Evolutionary conservation across 192 early-diverging fungal genomes (phyloP).

Genomic region (Coemansia sp.): DNA sequence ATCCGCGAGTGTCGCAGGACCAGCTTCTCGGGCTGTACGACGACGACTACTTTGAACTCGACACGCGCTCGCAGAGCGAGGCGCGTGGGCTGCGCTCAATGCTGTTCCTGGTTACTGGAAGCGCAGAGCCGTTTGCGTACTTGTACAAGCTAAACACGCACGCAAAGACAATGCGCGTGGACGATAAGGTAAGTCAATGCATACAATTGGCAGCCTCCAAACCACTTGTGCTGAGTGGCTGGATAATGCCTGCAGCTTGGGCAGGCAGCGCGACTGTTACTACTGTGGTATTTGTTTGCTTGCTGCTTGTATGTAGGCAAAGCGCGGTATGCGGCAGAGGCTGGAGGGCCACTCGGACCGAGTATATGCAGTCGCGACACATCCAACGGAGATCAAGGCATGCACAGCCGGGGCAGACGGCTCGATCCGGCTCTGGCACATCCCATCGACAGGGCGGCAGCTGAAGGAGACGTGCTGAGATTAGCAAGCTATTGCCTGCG

Average conservation of each 20-base stretch:
- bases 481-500: neutral
- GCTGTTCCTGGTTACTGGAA: slow-evolving; percentile 66
- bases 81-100: slow-evolving; percentile 46
- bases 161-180: slow-evolving; percentile 34
- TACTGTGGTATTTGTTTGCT: slow-evolving; percentile 4
- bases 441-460: slow-evolving; percentile 49
- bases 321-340: slow-evolving; percentile 62
- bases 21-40: slow-evolving; percentile 52
- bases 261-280: neutral
- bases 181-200: slow-evolving; percentile 48
- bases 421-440: slow-evolving; percentile 53
- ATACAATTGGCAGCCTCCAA: neutral
- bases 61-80: slow-evolving; percentile 53
- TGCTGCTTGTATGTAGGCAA: slow-evolving; percentile 23
- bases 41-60: slow-evolving; percentile 55
- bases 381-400: slow-evolving; percentile 79
- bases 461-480: slow-evolving; percentile 40
- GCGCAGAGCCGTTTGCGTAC: slow-evolving; percentile 71
- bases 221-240: neutral
- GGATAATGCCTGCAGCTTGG: neutral
- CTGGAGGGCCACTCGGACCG: slow-evolving; percentile 93
- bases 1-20: slow-evolving; percentile 43
- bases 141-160: slow-evolving; percentile 58
- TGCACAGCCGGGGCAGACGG: slow-evolving; percentile 53
- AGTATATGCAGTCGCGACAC: slow-evolving; percentile 91